Evolutionary conservation across 1,284 basidiomycete species (phyloP).

Genomic region (Cryptococcus jaspeensis): DNA sequence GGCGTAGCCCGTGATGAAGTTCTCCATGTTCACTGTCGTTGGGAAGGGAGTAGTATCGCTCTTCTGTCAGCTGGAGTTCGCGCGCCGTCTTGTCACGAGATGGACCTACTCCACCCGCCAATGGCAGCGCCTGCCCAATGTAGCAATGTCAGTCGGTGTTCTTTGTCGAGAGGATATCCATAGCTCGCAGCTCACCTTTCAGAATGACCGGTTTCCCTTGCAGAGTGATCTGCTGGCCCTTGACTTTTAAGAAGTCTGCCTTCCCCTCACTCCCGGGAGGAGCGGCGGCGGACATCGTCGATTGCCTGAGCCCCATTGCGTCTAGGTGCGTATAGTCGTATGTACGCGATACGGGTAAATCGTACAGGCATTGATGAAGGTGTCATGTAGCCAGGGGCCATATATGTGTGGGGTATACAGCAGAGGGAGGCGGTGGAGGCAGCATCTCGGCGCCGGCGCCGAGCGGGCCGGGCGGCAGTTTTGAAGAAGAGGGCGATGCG

Average conservation of each 20-base stretch:
- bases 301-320: slow-evolving; percentile 6
- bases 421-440: not conserved
- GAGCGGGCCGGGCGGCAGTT: not conserved
- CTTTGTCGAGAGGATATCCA: not conserved
- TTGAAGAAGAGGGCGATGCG: too few relatives aligned
- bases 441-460: not conserved
- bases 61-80: not conserved
- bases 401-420: too few relatives aligned
- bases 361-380: too few relatives aligned
- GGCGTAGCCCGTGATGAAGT: slow-evolving; percentile 48
- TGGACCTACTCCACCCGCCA: slow-evolving; percentile 46
- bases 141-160: slow-evolving; percentile 3
- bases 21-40: slow-evolving; percentile 46
- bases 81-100: not conserved
- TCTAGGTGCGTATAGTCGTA: not conserved
- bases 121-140: slow-evolving; percentile 34
- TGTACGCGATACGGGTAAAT: too few relatives aligned
- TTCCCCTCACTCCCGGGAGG: not conserved
- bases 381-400: too few relatives aligned
- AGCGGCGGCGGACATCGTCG: not conserved
- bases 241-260: slow-evolving; percentile 12
- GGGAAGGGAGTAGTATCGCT: not conserved
- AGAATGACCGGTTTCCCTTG: slow-evolving; percentile 35
- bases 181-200: slow-evolving; percentile 23
- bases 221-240: slow-evolving; percentile 26